Base-by-base conservation (phyloP, 164 flowering plant genomes). In the Kingdonia uniflora region DNA sequence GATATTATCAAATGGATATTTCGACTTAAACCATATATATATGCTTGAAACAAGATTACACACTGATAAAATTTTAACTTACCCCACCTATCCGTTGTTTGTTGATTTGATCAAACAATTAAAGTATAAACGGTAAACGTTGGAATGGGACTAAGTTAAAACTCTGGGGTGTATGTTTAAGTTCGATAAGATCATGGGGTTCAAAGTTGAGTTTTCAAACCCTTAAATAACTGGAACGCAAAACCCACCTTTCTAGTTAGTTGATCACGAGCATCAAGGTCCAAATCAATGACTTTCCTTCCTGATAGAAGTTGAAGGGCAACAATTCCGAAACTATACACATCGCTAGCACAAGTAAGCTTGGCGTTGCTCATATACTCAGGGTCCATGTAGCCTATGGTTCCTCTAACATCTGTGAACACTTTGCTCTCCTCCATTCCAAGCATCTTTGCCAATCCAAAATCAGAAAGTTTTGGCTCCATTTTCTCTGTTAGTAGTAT, bases 311-410 rank as follows among this genome's bases (percentile, higher is more conserved):
- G 63, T 50, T 85, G 89, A 1, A 85, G 69, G 22, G 62, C 55
- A 13, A 85, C 87, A 33, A 82, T 78, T 22, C 88, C 88, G 58
- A 80, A 81, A 60, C 94, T 80, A 52, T 80, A 84, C 40, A 80
- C 68, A 22, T 85, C 87, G 45, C 89, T 85, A 11, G 82, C 87
- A 58, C 77, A 61, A 6, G 95, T 85, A 41, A 82, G 76, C 61
- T 78, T 82, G 49, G 89, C 87, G 61, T 82, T 82, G 58, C 62
- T 80, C 84, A 82, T 80, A 55, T 85, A 85, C 46, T 85, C 86
- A 19, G 85, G 85, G 54, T 82, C 95, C 95, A 85, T 82, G 57
- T 82, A 85, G 16, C 88, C 95, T 38, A 82, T 69, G 23, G 89
- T 82, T 53, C 89, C 95, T 38, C 81, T 69, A 15, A 85, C 88